phyloP scores from a whole-genome alignment of 1,139 yeast genomes.

The Starmera stellimalicola region DNA sequence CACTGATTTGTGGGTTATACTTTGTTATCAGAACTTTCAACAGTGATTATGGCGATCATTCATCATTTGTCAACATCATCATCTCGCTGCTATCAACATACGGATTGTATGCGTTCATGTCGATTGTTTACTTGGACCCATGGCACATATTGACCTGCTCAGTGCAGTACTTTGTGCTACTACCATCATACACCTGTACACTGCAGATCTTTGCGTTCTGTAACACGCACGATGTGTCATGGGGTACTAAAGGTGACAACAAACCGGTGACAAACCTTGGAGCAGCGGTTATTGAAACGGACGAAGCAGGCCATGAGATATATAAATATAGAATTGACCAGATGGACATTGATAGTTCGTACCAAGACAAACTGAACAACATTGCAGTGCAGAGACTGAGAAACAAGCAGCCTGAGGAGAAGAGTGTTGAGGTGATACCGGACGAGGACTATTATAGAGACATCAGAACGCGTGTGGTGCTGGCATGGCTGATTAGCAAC shows the following conservation, averaged over 20 bases:
- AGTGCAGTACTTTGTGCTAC: slow-evolving; percentile 72
- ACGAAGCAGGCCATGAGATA: slow-evolving; percentile 43
- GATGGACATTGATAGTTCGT: slow-evolving; percentile 80
- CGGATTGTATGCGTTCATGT: slow-evolving; percentile 75
- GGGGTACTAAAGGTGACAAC: slow-evolving; percentile 96
- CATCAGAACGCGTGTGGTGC: slow-evolving; percentile 88
- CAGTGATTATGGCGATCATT: slow-evolving; percentile 28
- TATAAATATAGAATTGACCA: slow-evolving; percentile 85
- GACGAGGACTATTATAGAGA: slow-evolving; percentile 91
- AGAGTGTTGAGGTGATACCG: slow-evolving; percentile 28
- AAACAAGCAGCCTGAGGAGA: slow-evolving; percentile 35
- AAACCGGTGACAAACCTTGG: slow-evolving; percentile 59
- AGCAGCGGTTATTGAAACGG: slow-evolving; percentile 47
- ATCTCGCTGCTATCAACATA: slow-evolving; percentile 86
- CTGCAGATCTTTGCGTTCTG: slow-evolving; percentile 91
- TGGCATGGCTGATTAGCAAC: slow-evolving; percentile 81
- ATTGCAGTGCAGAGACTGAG: slow-evolving; percentile 68
- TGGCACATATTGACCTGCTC: slow-evolving; percentile 90
- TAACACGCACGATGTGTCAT: slow-evolving; percentile 90
- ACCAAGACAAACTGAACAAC: slow-evolving; percentile 66
- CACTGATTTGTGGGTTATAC: slow-evolving; percentile 72
- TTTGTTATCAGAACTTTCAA: slow-evolving; percentile 56
- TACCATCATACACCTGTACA: slow-evolving; percentile 89
- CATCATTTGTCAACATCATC: slow-evolving; percentile 65
- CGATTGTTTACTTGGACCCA: slow-evolving; percentile 79